These are phyloP conservation scores for Sisymbrium altissimum DNA, from an alignment of 345 rosid genomes.

Conservation along the genomic window DNA sequence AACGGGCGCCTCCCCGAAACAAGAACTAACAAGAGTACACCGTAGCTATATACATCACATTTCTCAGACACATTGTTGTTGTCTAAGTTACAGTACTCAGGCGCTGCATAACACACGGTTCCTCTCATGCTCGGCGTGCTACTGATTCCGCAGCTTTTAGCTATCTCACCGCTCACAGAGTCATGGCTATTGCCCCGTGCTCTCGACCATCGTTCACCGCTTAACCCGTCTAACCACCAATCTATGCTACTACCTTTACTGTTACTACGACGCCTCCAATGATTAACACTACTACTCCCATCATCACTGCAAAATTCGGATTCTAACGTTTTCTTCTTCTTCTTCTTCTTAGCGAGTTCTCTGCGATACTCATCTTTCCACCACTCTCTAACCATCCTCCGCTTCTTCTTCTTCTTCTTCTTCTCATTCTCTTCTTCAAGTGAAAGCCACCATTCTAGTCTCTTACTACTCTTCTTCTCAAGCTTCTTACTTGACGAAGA, in stretches of 20 bases:
- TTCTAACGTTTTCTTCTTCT: constrained; percentile 36
- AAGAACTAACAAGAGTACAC: constrained; percentile 73
- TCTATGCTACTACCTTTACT: constrained; percentile 72
- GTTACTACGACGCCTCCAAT: constrained; percentile 57
- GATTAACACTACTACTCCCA: constrained; percentile 40
- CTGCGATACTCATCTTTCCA: constrained; percentile 97
- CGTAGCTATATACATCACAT: constrained; percentile 90
- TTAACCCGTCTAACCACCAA: constrained; percentile 77
- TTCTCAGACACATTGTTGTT: constrained; percentile 65
- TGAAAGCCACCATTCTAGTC: constrained; percentile 90
- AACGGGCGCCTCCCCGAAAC: constrained; percentile 90
- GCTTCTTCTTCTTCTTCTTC: constrained; percentile 51
- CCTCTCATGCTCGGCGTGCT: constrained; percentile 99
- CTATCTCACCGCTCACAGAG: constrained; percentile 67
- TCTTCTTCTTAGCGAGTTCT: constrained; percentile 68
- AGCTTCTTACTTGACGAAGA: constrained; percentile 24
- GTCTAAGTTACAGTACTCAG: constrained; percentile 60
- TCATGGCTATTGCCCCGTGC: constrained; percentile 58
- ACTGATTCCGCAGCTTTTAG: constrained; percentile 74
- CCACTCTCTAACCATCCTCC: constrained; percentile 89
- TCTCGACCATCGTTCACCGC: constrained; percentile 64
- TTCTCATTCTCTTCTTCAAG: constrained; percentile 68
- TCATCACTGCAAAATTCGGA: constrained; percentile 38
- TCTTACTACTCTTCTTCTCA: constrained; percentile 48
- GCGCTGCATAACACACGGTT: constrained; percentile 89